Base-by-base conservation (phyloP, 495 filamentous ascomycete species). In the Tuber borchii region DNA sequence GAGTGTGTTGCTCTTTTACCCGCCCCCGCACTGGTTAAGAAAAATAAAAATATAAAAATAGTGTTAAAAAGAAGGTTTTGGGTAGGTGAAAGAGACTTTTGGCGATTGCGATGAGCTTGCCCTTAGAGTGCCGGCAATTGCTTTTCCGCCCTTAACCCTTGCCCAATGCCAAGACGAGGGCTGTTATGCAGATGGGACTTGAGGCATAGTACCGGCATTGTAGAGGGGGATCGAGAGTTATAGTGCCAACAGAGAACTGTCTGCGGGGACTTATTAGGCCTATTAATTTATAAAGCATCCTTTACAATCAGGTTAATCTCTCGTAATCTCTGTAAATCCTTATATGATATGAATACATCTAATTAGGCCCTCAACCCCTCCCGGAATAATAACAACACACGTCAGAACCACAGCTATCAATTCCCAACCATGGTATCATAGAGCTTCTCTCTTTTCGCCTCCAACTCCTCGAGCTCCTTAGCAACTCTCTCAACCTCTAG, bases 401-500 rank as follows among this genome's bases (percentile, higher is more conserved):
- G 34, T 17, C 34, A 39, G 31, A 72, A 72, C 43, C 69, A 69
- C 39, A 31, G 43, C n/a, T 12, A 34, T 78, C 51, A 80, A 44
- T 61, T 73, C 68, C 81, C 80, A 40, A 82, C 75, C 77, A 90
- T 80, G 40, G 80, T 83, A 73, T 92, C 93, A 83, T 94, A 93
- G 78, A 93, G 86, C 42, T 82, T 86, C 82, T 96, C 92, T 69
- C 93, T 87, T 76, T 87, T 83, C 77, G 83, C 84, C 68, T 85
- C 89, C 69, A 92, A 83, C 31, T 85, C 83, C 40, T 85, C 83
- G 43, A 95, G 83, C 80, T 93, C 90, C 19, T 81, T 83, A 71
- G 91, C 87, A 75, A 92, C 80, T 61, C 86, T 84, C 79, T 91
- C 90, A 65, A 95, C 87, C 82, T 91, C 89, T 22, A 86, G 81